phyloP scores from a whole-genome alignment of 192 early-diverging fungal genomes.

The Allomyces javanicus region DNA sequence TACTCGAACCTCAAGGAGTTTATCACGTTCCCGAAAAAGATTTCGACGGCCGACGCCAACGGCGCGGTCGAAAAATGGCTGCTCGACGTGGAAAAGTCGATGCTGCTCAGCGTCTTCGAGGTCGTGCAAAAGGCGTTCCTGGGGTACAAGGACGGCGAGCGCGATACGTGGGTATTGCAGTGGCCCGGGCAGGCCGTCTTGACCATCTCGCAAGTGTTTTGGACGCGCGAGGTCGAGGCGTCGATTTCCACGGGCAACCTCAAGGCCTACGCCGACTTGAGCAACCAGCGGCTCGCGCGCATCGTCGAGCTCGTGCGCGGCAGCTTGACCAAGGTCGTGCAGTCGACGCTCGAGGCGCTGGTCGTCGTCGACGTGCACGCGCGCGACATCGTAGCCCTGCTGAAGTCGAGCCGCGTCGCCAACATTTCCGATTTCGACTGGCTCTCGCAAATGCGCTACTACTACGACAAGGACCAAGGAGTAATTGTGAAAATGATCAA shows the following conservation, averaged over 20 bases:
- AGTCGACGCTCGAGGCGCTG: slow-evolving; percentile 90
- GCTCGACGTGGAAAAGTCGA: slow-evolving; percentile 76
- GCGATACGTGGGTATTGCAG: slow-evolving; percentile 54
- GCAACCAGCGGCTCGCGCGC: slow-evolving; percentile 53
- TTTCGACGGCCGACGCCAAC: slow-evolving; percentile 52
- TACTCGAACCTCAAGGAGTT: slow-evolving; percentile 81
- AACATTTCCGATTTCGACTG: slow-evolving; percentile 71
- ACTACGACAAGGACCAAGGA: slow-evolving; percentile 44
- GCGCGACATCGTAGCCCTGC: slow-evolving; percentile 65
- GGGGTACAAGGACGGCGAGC: slow-evolving; percentile 18
- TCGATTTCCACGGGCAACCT: slow-evolving; percentile 15
- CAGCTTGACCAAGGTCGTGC: slow-evolving; percentile 57
- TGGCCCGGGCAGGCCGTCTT: slow-evolving; percentile 88
- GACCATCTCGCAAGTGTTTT: slow-evolving; percentile 67
- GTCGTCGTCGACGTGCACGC: slow-evolving; percentile 98
- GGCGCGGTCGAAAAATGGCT: slow-evolving; percentile 96
- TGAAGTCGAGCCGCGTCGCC: slow-evolving; percentile 23
- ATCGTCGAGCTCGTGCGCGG: slow-evolving; percentile 82
- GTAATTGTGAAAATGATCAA: slow-evolving; percentile 79
- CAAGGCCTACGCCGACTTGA: slow-evolving; percentile 31
- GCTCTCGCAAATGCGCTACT: slow-evolving; percentile 92
- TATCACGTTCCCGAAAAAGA: slow-evolving; percentile 58
- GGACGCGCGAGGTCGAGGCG: slow-evolving; percentile 72
- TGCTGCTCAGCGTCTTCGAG: slow-evolving; percentile 62
- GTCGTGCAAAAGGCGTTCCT: slow-evolving; percentile 48